phyloP scores from a whole-genome alignment of 768 basidiomycete species.

The Postia placenta region DNA sequence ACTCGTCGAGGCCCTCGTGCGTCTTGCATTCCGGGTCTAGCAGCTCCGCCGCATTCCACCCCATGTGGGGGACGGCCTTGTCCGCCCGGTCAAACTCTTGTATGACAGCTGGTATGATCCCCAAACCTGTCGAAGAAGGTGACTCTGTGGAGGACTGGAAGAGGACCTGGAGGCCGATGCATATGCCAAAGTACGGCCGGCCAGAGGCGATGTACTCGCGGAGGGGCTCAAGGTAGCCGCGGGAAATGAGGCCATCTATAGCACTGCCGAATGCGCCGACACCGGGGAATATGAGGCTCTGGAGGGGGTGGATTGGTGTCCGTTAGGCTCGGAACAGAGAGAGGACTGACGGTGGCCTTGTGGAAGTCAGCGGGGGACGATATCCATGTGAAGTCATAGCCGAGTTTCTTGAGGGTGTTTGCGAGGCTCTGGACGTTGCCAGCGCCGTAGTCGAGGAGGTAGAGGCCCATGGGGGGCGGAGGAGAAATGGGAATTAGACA shows the following conservation, averaged over 20 bases:
- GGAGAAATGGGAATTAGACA: not conserved
- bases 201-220: constrained; percentile 80
- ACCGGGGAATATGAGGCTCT: constrained; percentile 96
- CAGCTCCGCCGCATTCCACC: constrained; percentile 82
- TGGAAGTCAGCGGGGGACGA: constrained; percentile 73
- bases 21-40: constrained; percentile 38
- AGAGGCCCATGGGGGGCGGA: constrained; percentile 50
- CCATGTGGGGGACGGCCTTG: constrained; percentile 96
- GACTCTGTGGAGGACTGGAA: constrained; percentile 85
- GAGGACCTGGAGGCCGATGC: constrained; percentile 97
- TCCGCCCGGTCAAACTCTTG: constrained; percentile 59
- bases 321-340: constrained; percentile 8
- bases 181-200: constrained; percentile 94
- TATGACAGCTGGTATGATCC: constrained; percentile 78
- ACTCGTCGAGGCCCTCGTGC: constrained; percentile 41
- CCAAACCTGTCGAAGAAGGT: constrained; percentile 61
- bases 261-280: constrained; percentile 93
- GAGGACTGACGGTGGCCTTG: constrained; percentile 67
- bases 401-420: constrained; percentile 81
- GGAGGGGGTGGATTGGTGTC: constrained; percentile 12
- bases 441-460: constrained; percentile 94
- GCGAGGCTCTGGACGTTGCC: constrained; percentile 93
- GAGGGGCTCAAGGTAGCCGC: constrained; percentile 77
- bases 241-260: constrained; percentile 63
- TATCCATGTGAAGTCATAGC: constrained; percentile 89